Evolutionary conservation across 768 basidiomycete genomes (phyloP).

Genomic region (Hericium erinaceus): DNA sequence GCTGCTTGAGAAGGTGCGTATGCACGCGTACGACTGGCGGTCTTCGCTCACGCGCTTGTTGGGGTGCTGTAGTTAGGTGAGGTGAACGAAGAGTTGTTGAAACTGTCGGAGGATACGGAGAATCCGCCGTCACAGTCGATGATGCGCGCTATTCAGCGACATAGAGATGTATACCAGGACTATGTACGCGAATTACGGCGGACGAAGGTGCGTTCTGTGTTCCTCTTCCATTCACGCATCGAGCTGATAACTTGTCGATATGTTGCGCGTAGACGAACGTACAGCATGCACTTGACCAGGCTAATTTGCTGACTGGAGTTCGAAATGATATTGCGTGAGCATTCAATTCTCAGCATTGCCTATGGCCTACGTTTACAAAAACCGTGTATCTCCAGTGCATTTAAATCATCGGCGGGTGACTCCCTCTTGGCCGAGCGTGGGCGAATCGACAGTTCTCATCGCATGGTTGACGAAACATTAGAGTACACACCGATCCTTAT

Average conservation of each 20-base stretch:
- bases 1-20: conserved; percentile 68
- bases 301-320: conserved; percentile 81
- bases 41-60: neutral
- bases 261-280: conserved; percentile 51
- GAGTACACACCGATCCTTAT: conserved; percentile 42
- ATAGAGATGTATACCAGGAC: conserved; percentile 84
- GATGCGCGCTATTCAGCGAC: conserved; percentile 83
- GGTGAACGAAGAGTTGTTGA: conserved; percentile 71
- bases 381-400: conserved; percentile 46
- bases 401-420: conserved; percentile 85
- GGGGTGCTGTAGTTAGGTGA: conserved; percentile 57
- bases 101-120: conserved; percentile 58
- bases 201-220: conserved; percentile 54
- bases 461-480: conserved; percentile 89
- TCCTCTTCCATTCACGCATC: neutral
- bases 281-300: conserved; percentile 74
- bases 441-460: conserved; percentile 85
- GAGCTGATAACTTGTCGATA: neutral
- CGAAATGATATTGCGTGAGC: conserved; percentile 92
- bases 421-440: conserved; percentile 81
- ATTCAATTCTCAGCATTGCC: neutral
- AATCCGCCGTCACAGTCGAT: conserved; percentile 71
- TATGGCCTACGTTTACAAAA: neutral
- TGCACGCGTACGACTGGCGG: too few relatives aligned
- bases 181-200: conserved; percentile 76